Evolutionary conservation across 257 asterid genomes (phyloP).

Genomic region (Fraxinus anomala): DNA sequence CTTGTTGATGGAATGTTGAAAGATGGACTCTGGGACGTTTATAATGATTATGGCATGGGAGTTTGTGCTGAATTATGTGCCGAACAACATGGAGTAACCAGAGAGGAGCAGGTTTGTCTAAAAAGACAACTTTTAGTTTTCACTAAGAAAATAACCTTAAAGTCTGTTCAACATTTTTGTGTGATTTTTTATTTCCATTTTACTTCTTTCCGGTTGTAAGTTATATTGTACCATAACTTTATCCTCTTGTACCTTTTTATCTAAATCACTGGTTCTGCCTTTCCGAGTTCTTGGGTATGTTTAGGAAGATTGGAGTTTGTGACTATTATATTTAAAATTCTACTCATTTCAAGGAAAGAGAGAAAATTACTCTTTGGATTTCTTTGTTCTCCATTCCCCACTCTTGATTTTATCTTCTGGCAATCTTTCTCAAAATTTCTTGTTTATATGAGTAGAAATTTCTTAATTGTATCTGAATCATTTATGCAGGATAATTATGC

Average conservation of each 20-base stretch:
- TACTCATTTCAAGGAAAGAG: background rate
- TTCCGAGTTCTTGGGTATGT: background rate
- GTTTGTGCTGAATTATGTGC: slow-evolving; percentile 98
- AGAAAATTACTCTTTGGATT: background rate
- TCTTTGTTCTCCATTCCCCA: background rate
- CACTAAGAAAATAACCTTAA: background rate
- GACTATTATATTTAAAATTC: background rate
- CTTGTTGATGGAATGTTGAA: slow-evolving; percentile 98
- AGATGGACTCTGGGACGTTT: slow-evolving; percentile 98
- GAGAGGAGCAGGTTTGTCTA: slow-evolving; percentile 88
- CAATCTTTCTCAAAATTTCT: slow-evolving; percentile 8
- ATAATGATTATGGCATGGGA: slow-evolving; percentile 92
- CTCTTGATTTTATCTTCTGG: background rate
- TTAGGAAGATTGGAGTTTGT: background rate
- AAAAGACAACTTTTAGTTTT: background rate
- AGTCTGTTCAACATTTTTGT: background rate
- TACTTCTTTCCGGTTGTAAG: background rate
- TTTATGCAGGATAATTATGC: slow-evolving; percentile 77
- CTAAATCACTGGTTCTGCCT: background rate
- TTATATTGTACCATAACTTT: background rate
- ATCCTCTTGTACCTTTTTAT: background rate
- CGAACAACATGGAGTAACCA: slow-evolving; percentile 70
- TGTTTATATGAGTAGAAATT: background rate
- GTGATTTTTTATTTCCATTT: background rate
- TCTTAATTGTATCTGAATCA: slow-evolving; percentile 26